phyloP scores from a whole-genome alignment of 78 protist genomes.

The Polysphondylium violaceum region DNA sequence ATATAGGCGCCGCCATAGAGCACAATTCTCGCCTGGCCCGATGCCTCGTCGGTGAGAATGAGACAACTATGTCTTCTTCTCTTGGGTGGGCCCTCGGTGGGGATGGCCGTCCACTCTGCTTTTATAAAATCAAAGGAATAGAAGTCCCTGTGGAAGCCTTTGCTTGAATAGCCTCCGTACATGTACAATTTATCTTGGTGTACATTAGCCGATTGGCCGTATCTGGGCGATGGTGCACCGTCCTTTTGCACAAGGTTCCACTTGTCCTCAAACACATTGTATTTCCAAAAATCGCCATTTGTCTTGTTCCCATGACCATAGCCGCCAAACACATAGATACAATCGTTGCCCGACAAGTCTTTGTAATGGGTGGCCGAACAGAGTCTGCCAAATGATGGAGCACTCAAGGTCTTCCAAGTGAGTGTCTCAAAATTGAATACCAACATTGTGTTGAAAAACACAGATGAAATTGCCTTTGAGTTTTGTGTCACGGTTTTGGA shows the following conservation, averaged over 20 bases:
- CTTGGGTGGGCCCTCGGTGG: slow-evolving; percentile 44
- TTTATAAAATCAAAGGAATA: slow-evolving; percentile 41
- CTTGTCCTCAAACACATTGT: background rate
- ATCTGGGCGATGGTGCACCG: background rate
- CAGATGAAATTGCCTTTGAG: background rate
- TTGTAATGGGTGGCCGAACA: slow-evolving; percentile 17
- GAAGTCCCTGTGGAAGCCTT: slow-evolving; percentile 57
- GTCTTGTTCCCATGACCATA: slow-evolving; percentile 4
- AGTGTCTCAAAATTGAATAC: slow-evolving; percentile 12
- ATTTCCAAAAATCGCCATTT: slow-evolving; percentile 16
- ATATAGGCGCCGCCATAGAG: slow-evolving; percentile 65
- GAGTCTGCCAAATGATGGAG: slow-evolving; percentile 61
- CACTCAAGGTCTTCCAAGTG: background rate
- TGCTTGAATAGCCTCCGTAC: slow-evolving; percentile 58
- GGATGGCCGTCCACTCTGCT: slow-evolving; percentile 39
- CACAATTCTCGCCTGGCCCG: slow-evolving; percentile 3
- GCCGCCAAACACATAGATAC: slow-evolving; percentile 58
- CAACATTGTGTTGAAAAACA: background rate
- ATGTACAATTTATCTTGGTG: slow-evolving; percentile 54
- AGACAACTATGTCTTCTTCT: slow-evolving; percentile 36
- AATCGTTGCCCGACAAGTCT: slow-evolving; percentile 7
- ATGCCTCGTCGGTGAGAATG: slow-evolving; percentile 1
- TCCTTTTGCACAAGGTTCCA: slow-evolving; percentile 19
- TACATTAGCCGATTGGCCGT: slow-evolving; percentile 47
- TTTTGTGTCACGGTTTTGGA: background rate